Evolutionary conservation across 768 basidiomycete species (phyloP).

Genomic region (Austroboletus eburneus): DNA sequence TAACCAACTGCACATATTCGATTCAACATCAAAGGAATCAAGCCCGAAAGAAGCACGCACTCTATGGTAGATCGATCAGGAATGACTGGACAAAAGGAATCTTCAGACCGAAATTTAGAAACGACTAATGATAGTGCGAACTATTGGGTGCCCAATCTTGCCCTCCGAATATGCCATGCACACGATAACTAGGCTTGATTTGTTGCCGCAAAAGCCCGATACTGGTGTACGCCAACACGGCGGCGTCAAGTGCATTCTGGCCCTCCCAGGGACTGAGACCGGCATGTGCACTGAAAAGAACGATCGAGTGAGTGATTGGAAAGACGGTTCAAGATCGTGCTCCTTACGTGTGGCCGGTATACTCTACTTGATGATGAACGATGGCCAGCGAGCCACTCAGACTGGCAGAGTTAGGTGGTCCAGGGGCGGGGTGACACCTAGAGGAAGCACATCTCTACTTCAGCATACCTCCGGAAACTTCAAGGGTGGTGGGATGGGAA

Average conservation of each 20-base stretch:
- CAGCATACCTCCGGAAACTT: not conserved
- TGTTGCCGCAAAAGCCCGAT: conserved; percentile 81
- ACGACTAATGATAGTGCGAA: conserved; percentile 30
- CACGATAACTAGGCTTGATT: conserved; percentile 66
- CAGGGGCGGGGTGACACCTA: conserved; percentile 81
- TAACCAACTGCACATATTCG: conserved; percentile 50
- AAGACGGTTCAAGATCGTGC: not conserved
- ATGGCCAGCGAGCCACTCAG: conserved; percentile 63
- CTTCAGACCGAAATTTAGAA: no score
- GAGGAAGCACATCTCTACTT: not conserved
- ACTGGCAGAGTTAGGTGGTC: conserved; percentile 60
- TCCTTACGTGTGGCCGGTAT: conserved; percentile 65
- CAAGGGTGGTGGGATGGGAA: not conserved
- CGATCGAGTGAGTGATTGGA: not conserved
- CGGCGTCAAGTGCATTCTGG: conserved; percentile 79
- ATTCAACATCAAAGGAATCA: not conserved
- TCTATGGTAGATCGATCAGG: conserved; percentile 74
- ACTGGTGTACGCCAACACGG: conserved; percentile 75
- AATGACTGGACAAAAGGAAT: conserved; percentile 54
- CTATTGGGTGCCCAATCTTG: conserved; percentile 71
- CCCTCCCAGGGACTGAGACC: conserved; percentile 86
- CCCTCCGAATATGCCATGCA: conserved; percentile 79
- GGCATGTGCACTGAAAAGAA: conserved; percentile 59
- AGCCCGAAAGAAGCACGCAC: conserved; percentile 35
- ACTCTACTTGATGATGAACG: conserved; percentile 56